Conservation (phyloP, 2,329 filamentous ascomycete genomes). For the Aspergillus pseudoterreus region DNA sequence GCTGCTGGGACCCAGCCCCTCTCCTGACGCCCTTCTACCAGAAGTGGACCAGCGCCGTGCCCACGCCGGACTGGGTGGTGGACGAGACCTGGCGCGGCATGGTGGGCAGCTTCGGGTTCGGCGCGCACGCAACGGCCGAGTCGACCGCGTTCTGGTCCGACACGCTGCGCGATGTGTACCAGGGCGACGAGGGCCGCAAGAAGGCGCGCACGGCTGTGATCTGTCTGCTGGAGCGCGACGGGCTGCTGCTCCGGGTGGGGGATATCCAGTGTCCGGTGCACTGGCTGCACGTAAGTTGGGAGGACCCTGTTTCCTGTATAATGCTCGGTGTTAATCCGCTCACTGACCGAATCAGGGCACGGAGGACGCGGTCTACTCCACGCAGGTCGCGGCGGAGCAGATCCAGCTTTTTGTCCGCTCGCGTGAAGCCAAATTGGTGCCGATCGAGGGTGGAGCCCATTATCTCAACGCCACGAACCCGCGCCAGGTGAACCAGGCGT, state of each 20-base stretch:
- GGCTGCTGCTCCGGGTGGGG: constrained; percentile 42
- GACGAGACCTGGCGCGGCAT: constrained; percentile 43
- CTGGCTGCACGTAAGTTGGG: constrained; percentile 45
- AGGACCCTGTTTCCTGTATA: neutral
- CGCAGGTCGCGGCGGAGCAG: constrained; percentile 33
- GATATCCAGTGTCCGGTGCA: constrained; percentile 51
- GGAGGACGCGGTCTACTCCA: constrained; percentile 15
- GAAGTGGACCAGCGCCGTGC: constrained; percentile 35
- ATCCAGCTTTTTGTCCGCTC: constrained; percentile 47
- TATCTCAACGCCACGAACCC: constrained; percentile 49
- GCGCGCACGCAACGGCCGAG: constrained; percentile 35
- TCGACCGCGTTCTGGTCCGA: constrained; percentile 42
- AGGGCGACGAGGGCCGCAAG: constrained; percentile 47
- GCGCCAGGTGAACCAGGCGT: constrained; percentile 36
- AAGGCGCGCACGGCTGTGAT: constrained; percentile 49
- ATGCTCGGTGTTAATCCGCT: neutral
- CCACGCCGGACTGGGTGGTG: constrained; percentile 43
- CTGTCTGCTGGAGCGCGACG: constrained; percentile 48
- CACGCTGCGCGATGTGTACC: constrained; percentile 45
- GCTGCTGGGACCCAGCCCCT: constrained; percentile 47
- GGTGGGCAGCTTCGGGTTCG: constrained; percentile 47
- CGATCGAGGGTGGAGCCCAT: constrained; percentile 48
- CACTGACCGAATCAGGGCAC: constrained; percentile 10
- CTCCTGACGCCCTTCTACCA: constrained; percentile 35
- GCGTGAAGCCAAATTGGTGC: constrained; percentile 40